Percentiles rank a stretch among this genome's conserved stretches.
Conservation (phyloP, 1,139 yeast species). For the Arxiozyma bovina region DNA sequence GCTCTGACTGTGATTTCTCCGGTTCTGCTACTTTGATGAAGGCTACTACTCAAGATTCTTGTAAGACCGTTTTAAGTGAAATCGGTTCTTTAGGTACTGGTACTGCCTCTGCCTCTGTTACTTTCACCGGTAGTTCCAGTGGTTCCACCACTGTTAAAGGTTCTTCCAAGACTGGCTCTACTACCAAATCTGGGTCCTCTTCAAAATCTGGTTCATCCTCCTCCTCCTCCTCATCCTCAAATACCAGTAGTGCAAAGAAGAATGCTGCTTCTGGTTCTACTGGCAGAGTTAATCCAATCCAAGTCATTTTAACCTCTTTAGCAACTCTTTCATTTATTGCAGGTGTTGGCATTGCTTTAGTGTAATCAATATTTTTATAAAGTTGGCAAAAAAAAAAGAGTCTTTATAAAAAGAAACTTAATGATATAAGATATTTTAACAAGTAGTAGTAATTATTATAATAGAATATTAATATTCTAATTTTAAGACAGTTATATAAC, state of each 20-base stretch:
- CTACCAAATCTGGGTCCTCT: slow-evolving; percentile 7
- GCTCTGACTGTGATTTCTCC: slow-evolving; percentile 54
- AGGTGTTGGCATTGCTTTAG: slow-evolving; percentile 54
- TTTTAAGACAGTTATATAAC: not conserved
- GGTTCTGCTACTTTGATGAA: slow-evolving; percentile 51
- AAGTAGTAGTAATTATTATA: no score
- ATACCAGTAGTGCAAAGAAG: slow-evolving; percentile 19
- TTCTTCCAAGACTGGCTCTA: slow-evolving; percentile 6
- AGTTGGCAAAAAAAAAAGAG: not conserved
- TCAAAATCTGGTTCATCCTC: slow-evolving; percentile 1
- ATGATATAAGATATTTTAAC: not conserved
- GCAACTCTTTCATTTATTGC: slow-evolving; percentile 62
- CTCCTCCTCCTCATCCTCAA: slow-evolving; percentile 4
- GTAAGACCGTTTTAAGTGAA: slow-evolving; percentile 40
- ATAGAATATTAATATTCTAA: not conserved
- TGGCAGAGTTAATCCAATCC: slow-evolving; percentile 48
- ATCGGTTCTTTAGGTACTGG: slow-evolving; percentile 35
- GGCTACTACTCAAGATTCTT: slow-evolving; percentile 47
- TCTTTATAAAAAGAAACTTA: not conserved
- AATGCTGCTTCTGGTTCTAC: slow-evolving; percentile 17
- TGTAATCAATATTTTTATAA: slow-evolving; percentile 18
- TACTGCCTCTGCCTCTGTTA: slow-evolving; percentile 35
- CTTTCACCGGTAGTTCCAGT: slow-evolving; percentile 22
- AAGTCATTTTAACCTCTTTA: slow-evolving; percentile 61
- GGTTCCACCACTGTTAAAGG: slow-evolving; percentile 9